Conservation (phyloP, 2,329 filamentous ascomycete genomes). For the Pseudocercospora vitis region DNA sequence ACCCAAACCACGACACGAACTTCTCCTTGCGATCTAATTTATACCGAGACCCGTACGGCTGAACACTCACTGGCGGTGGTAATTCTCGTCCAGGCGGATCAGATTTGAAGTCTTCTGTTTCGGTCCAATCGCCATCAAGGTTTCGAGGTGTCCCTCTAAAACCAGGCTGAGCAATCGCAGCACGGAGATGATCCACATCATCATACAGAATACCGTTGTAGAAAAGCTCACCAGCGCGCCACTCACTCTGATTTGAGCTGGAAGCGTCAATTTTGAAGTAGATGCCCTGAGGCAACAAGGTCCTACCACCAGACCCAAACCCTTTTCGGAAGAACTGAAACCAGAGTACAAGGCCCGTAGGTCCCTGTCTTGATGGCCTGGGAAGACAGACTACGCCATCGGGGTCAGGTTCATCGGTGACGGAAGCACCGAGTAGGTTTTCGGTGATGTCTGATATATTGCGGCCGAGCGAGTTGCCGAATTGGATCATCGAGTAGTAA, state of each 20-base stretch:
- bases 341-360: slow-evolving; percentile 50
- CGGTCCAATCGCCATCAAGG: slow-evolving; percentile 52
- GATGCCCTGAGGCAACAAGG: slow-evolving; percentile 51
- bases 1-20: slow-evolving; percentile 56
- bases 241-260: slow-evolving; percentile 51
- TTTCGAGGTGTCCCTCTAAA: slow-evolving; percentile 53
- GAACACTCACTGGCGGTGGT: slow-evolving; percentile 45
- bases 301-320: slow-evolving; percentile 44
- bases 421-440: slow-evolving; percentile 47
- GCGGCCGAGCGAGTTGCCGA: slow-evolving; percentile 33
- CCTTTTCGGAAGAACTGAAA: slow-evolving; percentile 47
- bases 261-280: slow-evolving; percentile 50
- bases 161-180: slow-evolving; percentile 43
- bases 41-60: slow-evolving; percentile 44
- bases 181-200: slow-evolving; percentile 50
- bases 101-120: slow-evolving; percentile 47
- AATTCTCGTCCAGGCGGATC: slow-evolving; percentile 52
- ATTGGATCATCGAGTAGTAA: slow-evolving; percentile 29
- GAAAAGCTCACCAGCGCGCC: slow-evolving; percentile 52
- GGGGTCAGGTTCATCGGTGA: slow-evolving; percentile 43
- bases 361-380: slow-evolving; percentile 45
- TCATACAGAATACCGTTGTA: slow-evolving; percentile 57
- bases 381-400: slow-evolving; percentile 38
- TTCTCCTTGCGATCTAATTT: slow-evolving; percentile 47
- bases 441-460: slow-evolving; percentile 46